Percentiles rank a stretch among this genome's conserved stretches.
phyloP scores from a whole-genome alignment of 805 yeast species.

The Candida incommunis region DNA sequence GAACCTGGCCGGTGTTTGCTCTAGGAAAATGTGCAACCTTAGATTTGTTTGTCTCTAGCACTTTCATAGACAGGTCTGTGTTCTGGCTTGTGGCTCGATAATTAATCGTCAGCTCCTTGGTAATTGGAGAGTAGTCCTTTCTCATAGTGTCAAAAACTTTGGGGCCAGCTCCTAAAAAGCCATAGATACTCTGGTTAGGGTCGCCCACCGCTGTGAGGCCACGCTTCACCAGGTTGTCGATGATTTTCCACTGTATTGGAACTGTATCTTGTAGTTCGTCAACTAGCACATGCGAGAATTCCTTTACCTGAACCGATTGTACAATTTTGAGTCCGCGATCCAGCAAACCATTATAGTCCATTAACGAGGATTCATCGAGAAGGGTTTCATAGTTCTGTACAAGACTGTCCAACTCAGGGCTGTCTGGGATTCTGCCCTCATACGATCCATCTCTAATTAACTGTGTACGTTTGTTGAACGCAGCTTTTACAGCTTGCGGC shows the following conservation, averaged over 20 bases:
- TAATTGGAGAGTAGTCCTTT: conserved; percentile 19
- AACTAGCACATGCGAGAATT: conserved; percentile 38
- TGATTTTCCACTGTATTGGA: conserved; percentile 57
- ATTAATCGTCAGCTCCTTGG: conserved; percentile 45
- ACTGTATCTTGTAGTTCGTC: conserved; percentile 96
- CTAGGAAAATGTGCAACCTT: background rate
- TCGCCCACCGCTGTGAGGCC: conserved; percentile 79
- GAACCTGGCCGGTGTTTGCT: conserved; percentile 33
- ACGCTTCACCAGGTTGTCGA: conserved; percentile 33
- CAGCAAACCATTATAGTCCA: background rate
- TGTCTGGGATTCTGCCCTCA: background rate
- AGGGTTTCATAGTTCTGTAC: background rate
- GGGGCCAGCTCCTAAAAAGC: conserved; percentile 68
- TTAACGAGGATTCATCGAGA: background rate
- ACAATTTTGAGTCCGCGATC: background rate
- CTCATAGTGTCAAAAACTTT: conserved; percentile 35
- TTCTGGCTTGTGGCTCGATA: conserved; percentile 70
- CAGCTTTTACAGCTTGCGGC: background rate
- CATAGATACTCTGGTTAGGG: conserved; percentile 91
- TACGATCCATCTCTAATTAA: background rate
- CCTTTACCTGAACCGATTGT: background rate
- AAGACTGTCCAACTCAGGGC: background rate
- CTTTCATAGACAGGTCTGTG: conserved; percentile 43
- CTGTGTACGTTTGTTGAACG: background rate
- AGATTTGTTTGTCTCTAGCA: background rate